Evolutionary conservation across 768 basidiomycete genomes (phyloP).

Genomic region (Lentinula lateritia): DNA sequence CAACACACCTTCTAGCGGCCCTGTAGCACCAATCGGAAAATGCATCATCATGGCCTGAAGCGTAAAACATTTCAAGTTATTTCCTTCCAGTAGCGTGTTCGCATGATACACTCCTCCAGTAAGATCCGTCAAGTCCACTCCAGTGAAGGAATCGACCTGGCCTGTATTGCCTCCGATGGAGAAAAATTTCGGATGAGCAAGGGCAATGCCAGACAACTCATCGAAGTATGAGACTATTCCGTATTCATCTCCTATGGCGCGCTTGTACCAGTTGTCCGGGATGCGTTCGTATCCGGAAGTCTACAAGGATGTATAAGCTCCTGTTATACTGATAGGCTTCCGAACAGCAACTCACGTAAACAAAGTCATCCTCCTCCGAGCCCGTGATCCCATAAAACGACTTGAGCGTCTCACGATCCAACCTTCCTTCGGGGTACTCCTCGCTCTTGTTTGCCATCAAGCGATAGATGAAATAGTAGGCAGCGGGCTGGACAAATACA

Average conservation of each 20-base stretch:
- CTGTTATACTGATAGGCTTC: no score
- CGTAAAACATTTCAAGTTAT: neutral
- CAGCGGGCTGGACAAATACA: neutral
- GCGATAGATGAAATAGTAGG: neutral
- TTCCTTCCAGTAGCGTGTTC: neutral
- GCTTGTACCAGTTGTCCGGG: slow-evolving; percentile 6
- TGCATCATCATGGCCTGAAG: neutral
- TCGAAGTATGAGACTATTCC: neutral
- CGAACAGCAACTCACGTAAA: neutral
- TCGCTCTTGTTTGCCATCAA: slow-evolving; percentile 4
- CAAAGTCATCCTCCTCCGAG: neutral
- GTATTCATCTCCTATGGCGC: slow-evolving; percentile 5
- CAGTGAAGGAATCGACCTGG: slow-evolving; percentile 2
- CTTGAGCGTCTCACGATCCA: neutral
- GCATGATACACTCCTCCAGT: slow-evolving; percentile 3
- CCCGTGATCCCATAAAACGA: slow-evolving; percentile 1
- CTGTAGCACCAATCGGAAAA: neutral
- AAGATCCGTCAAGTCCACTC: neutral
- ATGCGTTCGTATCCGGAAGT: slow-evolving; percentile 7
- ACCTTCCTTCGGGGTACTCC: slow-evolving; percentile 3
- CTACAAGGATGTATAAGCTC: neutral
- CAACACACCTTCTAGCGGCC: neutral
- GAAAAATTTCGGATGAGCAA: slow-evolving; percentile 3
- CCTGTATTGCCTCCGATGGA: slow-evolving; percentile 7
- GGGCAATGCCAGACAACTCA: neutral